A percentile compares a stretch with the other conserved stretches of the same genome.
phyloP scores from a whole-genome alignment of 2,329 filamentous ascomycete genomes.

The Colletotrichum sojae region DNA sequence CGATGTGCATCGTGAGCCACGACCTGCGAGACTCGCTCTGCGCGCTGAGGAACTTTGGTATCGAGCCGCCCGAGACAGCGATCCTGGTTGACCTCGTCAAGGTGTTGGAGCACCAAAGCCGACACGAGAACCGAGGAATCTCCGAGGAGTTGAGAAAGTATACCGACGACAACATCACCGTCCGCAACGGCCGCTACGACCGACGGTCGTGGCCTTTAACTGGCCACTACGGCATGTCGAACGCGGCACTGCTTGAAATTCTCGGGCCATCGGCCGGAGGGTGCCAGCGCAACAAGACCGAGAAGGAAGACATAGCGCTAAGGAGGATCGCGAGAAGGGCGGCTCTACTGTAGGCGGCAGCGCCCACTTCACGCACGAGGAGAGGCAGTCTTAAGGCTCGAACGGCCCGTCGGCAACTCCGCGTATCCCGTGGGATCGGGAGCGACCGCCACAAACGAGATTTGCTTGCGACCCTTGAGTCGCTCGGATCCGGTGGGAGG shows the following conservation, averaged over 20 bases:
- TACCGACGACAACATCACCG: slow-evolving; percentile 17
- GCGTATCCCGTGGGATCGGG: slow-evolving; percentile 1
- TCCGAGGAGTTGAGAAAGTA: slow-evolving; percentile 9
- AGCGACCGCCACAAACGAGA: slow-evolving; percentile 2
- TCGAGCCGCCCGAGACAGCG: background rate
- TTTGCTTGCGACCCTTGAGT: background rate
- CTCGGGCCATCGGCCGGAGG: slow-evolving; percentile 22
- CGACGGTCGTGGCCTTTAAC: background rate
- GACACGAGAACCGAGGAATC: background rate
- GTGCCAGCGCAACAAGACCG: slow-evolving; percentile 1
- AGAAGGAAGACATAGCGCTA: slow-evolving; percentile 7
- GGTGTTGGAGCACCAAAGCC: slow-evolving; percentile 6
- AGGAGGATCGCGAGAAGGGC: slow-evolving; percentile 15
- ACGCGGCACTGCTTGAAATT: background rate
- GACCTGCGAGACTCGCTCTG: slow-evolving; percentile 6
- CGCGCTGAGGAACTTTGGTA: background rate
- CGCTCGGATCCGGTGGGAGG: background rate
- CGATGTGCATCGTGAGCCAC: slow-evolving; percentile 13
- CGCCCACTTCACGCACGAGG: background rate
- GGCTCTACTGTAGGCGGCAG: background rate
- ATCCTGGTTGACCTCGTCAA: background rate
- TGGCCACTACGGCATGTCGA: slow-evolving; percentile 2
- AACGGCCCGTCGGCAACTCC: background rate
- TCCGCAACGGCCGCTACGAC: slow-evolving; percentile 12
- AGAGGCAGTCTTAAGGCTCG: background rate